Conservation (phyloP, 1,284 basidiomycete species). For the Puccinia brachypodii region DNA sequence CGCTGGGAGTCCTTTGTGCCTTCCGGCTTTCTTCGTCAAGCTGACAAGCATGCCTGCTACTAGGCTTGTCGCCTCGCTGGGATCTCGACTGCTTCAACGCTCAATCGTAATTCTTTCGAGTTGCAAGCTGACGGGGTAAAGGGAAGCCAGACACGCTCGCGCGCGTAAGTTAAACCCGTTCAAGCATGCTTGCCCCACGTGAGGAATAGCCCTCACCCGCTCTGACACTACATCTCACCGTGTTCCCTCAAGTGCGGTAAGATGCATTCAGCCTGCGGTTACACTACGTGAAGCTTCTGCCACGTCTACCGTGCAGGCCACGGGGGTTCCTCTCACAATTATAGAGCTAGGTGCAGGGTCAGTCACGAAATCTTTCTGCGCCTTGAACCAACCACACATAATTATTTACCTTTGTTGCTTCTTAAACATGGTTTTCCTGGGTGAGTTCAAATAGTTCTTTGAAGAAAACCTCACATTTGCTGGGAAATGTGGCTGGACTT, state of each 20-base stretch:
- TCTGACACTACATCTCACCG: neutral
- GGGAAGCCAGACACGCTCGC: neutral
- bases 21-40: neutral
- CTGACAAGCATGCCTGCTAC: neutral
- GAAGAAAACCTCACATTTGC: conserved; percentile 44
- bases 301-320: neutral
- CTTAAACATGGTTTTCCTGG: neutral
- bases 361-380: neutral
- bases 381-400: neutral
- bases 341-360: conserved; percentile 44
- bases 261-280: neutral
- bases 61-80: conserved; percentile 27
- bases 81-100: neutral
- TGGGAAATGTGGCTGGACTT: conserved; percentile 33
- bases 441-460: conserved; percentile 19
- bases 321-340: conserved; percentile 20
- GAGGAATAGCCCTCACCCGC: neutral
- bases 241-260: neutral
- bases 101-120: neutral
- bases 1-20: neutral
- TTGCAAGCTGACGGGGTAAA: neutral
- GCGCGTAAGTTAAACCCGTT: neutral
- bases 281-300: neutral
- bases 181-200: neutral
- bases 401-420: neutral